Evolutionary conservation across 805 yeast species (phyloP), one percentile per base, ranked within the genome.

Genomic region (Candida montana): DNA sequence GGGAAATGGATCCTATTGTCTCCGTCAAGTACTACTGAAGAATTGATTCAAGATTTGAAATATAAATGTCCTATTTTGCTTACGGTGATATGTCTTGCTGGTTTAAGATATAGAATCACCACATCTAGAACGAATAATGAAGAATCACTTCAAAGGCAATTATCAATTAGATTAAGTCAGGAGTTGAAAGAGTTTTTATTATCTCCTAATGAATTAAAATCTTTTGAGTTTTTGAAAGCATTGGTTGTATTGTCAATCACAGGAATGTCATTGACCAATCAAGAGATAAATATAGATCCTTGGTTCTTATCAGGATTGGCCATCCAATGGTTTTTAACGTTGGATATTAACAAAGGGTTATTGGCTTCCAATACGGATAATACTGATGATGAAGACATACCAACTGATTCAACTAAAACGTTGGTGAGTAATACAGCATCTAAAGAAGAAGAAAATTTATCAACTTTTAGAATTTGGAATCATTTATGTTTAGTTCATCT

Each of bases 1-100:
- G 87, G 89, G 5, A 69, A 87, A 24, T 85, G 95, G 95, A 78
- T 83, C 3, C 77, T 84, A 40, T 77, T 84, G 38, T 88, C 90
- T 0, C 71, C 72, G 24, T 64, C 64, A 12, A 54, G 73, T 28
- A 55, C 78, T 5, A 69, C 81, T 0, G 71, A 64, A 16, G 65
- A 63, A 28, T 62, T 84, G 18, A 63, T 82, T 9, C 70, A 66
- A 5, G 58, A 72, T 27, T 67, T 83, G 32, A 57, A 77, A 31
- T 45, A 54, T 19, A 51, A 70, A 30, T 78, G 85, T 17, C 78
- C 90, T 1, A 62, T 85, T 30, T 63, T 85, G n/a, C 60, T 84
- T 13, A 80, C 87, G 1, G 70, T 79, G 0, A 77, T 84, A 44
- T 82, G 89, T 55, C 68, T 79, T 18, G 65, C 83, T 5, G 71